Percentiles rank a stretch among this genome's conserved stretches.
phyloP scores from a whole-genome alignment of 2,329 filamentous ascomycete genomes.

The Paraconiothyrium sp. region DNA sequence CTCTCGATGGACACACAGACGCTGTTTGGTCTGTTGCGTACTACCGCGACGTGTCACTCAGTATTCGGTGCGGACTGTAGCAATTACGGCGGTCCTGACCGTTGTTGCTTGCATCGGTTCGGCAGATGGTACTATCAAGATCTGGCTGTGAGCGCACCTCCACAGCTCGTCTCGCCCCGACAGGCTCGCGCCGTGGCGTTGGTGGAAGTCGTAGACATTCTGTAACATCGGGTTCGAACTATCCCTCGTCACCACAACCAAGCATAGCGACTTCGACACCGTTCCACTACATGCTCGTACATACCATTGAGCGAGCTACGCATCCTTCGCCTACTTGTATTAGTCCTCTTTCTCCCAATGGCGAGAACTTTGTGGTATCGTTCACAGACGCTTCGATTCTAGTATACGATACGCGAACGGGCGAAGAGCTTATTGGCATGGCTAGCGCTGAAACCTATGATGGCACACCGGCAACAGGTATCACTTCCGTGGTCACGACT shows the following conservation, averaged over 20 bases:
- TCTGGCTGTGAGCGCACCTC: slow-evolving; percentile 94
- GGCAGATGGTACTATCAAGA: slow-evolving; percentile 88
- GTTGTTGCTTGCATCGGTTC: slow-evolving; percentile 88
- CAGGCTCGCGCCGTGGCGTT: slow-evolving; percentile 72
- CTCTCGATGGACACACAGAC: slow-evolving; percentile 92
- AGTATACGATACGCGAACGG: slow-evolving; percentile 90
- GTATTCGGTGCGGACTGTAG: slow-evolving; percentile 79
- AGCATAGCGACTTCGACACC: slow-evolving; percentile 85
- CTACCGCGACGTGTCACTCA: slow-evolving; percentile 81
- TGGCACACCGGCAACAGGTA: slow-evolving; percentile 80
- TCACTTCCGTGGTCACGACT: slow-evolving; percentile 91
- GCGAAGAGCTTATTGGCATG: slow-evolving; percentile 92
- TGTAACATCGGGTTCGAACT: slow-evolving; percentile 92
- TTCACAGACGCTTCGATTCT: slow-evolving; percentile 91
- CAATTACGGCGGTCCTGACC: slow-evolving; percentile 81
- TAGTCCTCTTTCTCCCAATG: slow-evolving; percentile 81
- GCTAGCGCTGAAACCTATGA: slow-evolving; percentile 94
- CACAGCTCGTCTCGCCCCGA: slow-evolving; percentile 82
- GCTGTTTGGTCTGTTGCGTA: slow-evolving; percentile 96
- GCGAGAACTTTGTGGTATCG: slow-evolving; percentile 90
- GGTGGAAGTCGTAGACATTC: slow-evolving; percentile 87
- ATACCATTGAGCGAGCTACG: slow-evolving; percentile 79
- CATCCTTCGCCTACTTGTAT: slow-evolving; percentile 87
- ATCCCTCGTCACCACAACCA: slow-evolving; percentile 88
- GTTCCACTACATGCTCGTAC: slow-evolving; percentile 87